Percentiles rank a stretch among this genome's conserved stretches.
Evolutionary conservation across 169 alveolate species (phyloP).

Genomic region (Eimeria sp.): DNA sequence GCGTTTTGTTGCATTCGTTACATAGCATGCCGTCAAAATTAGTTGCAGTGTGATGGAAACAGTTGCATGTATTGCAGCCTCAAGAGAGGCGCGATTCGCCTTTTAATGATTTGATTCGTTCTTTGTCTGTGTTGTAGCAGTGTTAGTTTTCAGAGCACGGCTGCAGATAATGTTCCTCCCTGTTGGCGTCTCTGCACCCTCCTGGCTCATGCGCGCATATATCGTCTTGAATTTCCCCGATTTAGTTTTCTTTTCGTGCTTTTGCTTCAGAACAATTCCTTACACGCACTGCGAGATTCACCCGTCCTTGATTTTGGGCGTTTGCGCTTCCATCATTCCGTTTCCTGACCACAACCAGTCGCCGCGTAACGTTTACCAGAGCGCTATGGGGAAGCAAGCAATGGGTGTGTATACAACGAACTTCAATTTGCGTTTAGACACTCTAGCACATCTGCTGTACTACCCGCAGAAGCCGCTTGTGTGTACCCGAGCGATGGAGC

Average conservation of each 20-base stretch:
- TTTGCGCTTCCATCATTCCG: slow-evolving; percentile 99
- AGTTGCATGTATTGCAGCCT: too few species aligned
- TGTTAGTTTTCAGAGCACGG: too few species aligned
- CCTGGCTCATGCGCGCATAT: too few species aligned
- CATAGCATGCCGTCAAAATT: too few species aligned
- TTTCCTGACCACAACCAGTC: slow-evolving; percentile 99
- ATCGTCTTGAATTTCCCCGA: too few species aligned
- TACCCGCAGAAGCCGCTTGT: slow-evolving; percentile 99
- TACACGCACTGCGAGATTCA: slow-evolving; percentile 99
- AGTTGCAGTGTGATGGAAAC: too few species aligned
- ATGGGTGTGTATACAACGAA: slow-evolving; percentile 99
- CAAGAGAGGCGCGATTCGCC: too few species aligned
- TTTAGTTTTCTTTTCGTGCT: neutral
- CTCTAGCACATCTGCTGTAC: slow-evolving; percentile 98
- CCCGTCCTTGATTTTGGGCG: slow-evolving; percentile 99
- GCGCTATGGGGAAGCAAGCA: slow-evolving; percentile 99
- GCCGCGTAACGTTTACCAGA: slow-evolving; percentile 99
- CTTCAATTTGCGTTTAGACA: slow-evolving; percentile 99
- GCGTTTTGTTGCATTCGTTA: too few species aligned
- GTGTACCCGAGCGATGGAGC: slow-evolving; percentile 99
- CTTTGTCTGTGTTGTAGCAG: too few species aligned
- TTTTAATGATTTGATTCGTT: too few species aligned
- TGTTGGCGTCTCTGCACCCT: too few species aligned
- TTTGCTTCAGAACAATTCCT: slow-evolving; percentile 78
- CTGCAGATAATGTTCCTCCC: too few species aligned